These are phyloP conservation scores for Mycena sanguinolenta DNA, from an alignment of 768 basidiomycete genomes.

Conservation along the genomic window DNA sequence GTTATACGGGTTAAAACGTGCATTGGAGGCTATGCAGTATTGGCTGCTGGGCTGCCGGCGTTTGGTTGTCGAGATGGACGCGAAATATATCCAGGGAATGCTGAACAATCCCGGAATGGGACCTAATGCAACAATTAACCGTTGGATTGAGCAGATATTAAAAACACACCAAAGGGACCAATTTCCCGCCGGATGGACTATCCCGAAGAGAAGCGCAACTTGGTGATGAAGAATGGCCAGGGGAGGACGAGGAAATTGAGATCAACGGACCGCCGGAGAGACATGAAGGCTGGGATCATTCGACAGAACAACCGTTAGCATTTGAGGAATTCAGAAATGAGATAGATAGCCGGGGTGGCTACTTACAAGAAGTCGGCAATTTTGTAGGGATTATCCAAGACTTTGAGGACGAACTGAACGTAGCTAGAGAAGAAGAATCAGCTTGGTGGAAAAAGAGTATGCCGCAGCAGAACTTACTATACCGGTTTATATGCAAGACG, in stretches of 20 bases:
- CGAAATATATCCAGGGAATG: no score
- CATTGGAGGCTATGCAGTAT: no score
- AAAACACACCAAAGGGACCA: neutral
- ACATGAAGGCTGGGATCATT: neutral
- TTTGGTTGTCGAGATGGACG: no score
- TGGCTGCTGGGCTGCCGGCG: no score
- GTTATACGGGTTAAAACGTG: no score
- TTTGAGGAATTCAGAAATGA: slow-evolving; percentile 1
- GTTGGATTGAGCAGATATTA: no score
- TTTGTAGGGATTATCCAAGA: no score
- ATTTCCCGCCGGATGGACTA: neutral
- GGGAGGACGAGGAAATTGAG: neutral
- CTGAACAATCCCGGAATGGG: no score
- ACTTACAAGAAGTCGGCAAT: neutral
- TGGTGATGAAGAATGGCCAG: neutral
- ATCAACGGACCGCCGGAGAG: neutral
- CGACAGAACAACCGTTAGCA: neutral
- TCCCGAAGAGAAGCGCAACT: neutral
- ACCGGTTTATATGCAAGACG: neutral
- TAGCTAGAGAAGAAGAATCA: no score
- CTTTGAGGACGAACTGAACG: neutral
- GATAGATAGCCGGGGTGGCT: neutral
- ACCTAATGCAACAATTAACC: no score
- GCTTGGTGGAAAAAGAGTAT: neutral
- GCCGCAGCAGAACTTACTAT: neutral